A percentile compares a stretch with the other conserved stretches of the same genome.
Evolutionary conservation across 2,329 filamentous ascomycete species (phyloP).

Genomic region (Xylaria digitata): DNA sequence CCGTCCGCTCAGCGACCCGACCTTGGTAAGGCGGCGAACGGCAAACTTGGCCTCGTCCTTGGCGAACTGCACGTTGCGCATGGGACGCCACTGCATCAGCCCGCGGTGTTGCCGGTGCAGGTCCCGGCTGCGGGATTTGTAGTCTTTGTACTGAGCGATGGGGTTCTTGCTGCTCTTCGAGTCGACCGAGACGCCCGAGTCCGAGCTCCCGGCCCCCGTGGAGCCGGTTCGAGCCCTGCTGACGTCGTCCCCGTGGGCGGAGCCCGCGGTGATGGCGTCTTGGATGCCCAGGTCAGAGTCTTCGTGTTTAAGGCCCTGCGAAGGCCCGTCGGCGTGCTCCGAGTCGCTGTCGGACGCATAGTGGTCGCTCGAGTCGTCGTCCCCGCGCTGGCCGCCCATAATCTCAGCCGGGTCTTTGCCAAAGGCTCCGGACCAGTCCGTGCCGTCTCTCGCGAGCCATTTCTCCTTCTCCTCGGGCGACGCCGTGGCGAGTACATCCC

Average conservation of each 20-base stretch:
- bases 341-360: conserved; percentile 53
- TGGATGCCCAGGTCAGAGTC: conserved; percentile 50
- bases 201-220: conserved; percentile 30
- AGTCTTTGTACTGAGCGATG: conserved; percentile 68
- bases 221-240: conserved; percentile 42
- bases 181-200: conserved; percentile 47
- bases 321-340: conserved; percentile 50
- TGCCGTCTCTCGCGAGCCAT: conserved; percentile 83
- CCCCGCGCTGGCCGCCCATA: conserved; percentile 49
- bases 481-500: conserved; percentile 81
- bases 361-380: conserved; percentile 40
- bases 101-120: conserved; percentile 89
- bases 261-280: conserved; percentile 52
- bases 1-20: conserved; percentile 80
- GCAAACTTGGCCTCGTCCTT: conserved; percentile 89
- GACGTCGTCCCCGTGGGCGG: conserved; percentile 34
- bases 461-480: conserved; percentile 77
- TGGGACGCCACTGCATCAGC: conserved; percentile 94
- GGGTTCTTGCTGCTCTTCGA: conserved; percentile 63
- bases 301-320: conserved; percentile 41
- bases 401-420: conserved; percentile 75
- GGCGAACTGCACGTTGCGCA: conserved; percentile 85
- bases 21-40: conserved; percentile 78
- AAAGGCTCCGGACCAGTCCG: conserved; percentile 89
- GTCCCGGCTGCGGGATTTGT: conserved; percentile 75